Conservation (phyloP, 768 basidiomycete species). For the Tylopilus balloui region DNA sequence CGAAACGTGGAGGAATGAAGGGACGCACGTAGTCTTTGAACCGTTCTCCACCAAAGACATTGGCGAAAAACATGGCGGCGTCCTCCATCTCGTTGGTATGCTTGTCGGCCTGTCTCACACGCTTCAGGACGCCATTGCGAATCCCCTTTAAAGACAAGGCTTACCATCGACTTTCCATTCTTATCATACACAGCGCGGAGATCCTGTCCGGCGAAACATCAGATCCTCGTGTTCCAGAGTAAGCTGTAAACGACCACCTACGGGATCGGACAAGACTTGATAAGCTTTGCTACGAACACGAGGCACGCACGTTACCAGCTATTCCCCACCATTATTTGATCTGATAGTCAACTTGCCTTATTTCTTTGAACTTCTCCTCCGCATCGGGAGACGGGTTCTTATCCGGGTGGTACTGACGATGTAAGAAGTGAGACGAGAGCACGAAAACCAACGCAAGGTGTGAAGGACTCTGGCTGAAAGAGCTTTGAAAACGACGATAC, state of each 20-base stretch:
- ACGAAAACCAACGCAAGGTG: background rate
- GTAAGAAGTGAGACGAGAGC: background rate
- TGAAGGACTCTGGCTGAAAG: background rate
- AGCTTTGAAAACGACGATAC: background rate
- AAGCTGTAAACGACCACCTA: slow-evolving; percentile 35
- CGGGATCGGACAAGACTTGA: slow-evolving; percentile 82
- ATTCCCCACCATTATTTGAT: slow-evolving; percentile 8
- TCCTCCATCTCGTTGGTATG: slow-evolving; percentile 86
- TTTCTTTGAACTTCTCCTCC: slow-evolving; percentile 94
- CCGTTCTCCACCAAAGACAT: slow-evolving; percentile 92
- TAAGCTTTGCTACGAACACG: slow-evolving; percentile 76
- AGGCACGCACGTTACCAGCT: slow-evolving; percentile 15
- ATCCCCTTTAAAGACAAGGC: slow-evolving; percentile 20
- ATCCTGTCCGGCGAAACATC: slow-evolving; percentile 46
- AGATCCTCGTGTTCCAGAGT: slow-evolving; percentile 3
- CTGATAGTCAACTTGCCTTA: slow-evolving; percentile 53
- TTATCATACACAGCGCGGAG: slow-evolving; percentile 88
- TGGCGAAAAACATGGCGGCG: slow-evolving; percentile 90
- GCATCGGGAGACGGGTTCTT: slow-evolving; percentile 93
- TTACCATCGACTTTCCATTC: slow-evolving; percentile 85
- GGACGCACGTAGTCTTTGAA: slow-evolving; percentile 81
- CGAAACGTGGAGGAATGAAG: background rate
- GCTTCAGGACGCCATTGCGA: slow-evolving; percentile 3
- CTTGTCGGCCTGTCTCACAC: slow-evolving; percentile 53
- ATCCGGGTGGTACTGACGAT: slow-evolving; percentile 84